phyloP scores from a whole-genome alignment of 495 filamentous ascomycete species.

The Tuber indicum region DNA sequence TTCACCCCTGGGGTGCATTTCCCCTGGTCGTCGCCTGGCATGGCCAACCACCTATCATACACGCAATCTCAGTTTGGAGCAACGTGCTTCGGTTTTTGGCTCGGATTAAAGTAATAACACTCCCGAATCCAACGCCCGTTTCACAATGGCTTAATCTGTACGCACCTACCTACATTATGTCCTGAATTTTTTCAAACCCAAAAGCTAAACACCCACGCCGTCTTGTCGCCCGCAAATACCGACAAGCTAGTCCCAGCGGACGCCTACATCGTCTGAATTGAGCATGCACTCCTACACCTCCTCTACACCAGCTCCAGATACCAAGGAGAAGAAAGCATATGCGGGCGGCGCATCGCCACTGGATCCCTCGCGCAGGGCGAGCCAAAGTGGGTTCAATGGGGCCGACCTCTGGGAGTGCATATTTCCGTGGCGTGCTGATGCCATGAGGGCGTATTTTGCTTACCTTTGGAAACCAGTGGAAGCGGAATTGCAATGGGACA shows the following conservation, averaged over 20 bases:
- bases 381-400: too few species aligned
- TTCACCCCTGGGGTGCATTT: neutral
- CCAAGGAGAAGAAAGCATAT: too few species aligned
- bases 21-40: neutral
- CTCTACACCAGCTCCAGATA: conserved; percentile 80
- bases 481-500: too few species aligned
- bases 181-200: neutral
- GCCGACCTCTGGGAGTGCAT: too few species aligned
- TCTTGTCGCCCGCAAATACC: neutral
- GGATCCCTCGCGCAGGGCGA: too few species aligned
- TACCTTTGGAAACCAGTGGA: too few species aligned
- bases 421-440: too few species aligned
- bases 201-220: neutral
- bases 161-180: neutral
- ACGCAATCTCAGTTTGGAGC: neutral
- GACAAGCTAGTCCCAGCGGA: conserved; percentile 59
- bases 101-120: neutral
- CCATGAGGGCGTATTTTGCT: too few species aligned
- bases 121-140: neutral
- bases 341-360: too few species aligned
- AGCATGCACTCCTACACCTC: conserved; percentile 83
- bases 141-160: neutral
- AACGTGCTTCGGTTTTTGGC: neutral
- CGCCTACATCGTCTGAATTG: conserved; percentile 78
- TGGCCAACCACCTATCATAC: neutral